Conservation (phyloP, 2,329 filamentous ascomycete genomes). For the Pleomassaria siparia region DNA sequence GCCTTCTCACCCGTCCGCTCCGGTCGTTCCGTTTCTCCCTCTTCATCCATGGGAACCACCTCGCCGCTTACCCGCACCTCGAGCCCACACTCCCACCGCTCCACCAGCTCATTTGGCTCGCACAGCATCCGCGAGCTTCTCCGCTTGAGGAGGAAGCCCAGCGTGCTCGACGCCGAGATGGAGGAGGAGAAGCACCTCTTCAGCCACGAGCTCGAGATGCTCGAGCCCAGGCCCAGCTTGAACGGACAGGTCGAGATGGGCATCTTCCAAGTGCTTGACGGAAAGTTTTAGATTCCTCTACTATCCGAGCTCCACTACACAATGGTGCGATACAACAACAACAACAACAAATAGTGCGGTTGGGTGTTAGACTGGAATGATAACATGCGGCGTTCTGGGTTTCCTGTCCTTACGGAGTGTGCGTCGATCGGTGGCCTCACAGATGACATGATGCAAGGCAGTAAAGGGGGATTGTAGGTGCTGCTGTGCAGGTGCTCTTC, state of each 20-base stretch:
- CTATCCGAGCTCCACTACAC: not conserved
- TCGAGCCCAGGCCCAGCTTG: conserved; percentile 35
- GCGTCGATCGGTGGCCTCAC: not conserved
- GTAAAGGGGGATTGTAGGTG: not conserved
- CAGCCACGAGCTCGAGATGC: conserved; percentile 28
- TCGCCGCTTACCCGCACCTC: conserved; percentile 33
- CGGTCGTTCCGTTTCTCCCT: conserved; percentile 27
- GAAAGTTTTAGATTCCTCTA: conserved; percentile 23
- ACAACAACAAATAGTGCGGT: not conserved
- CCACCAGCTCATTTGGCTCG: conserved; percentile 12
- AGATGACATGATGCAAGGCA: conserved; percentile 1
- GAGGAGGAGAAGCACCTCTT: conserved; percentile 37
- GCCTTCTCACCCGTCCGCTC: conserved; percentile 39
- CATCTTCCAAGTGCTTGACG: conserved; percentile 43
- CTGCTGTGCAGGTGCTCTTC: conserved; percentile 1
- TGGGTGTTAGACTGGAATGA: not conserved
- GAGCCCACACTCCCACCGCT: conserved; percentile 30
- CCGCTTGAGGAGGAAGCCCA: conserved; percentile 35
- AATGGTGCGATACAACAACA: not conserved
- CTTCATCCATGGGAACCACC: conserved; percentile 27
- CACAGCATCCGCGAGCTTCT: conserved; percentile 34
- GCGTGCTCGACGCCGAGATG: conserved; percentile 38
- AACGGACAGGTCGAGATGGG: conserved; percentile 26
- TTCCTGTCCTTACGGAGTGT: not conserved
- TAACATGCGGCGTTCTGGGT: conserved; percentile 2